phyloP scores from a whole-genome alignment of 495 filamentous ascomycete genomes.

The Aspergillus wentii region DNA sequence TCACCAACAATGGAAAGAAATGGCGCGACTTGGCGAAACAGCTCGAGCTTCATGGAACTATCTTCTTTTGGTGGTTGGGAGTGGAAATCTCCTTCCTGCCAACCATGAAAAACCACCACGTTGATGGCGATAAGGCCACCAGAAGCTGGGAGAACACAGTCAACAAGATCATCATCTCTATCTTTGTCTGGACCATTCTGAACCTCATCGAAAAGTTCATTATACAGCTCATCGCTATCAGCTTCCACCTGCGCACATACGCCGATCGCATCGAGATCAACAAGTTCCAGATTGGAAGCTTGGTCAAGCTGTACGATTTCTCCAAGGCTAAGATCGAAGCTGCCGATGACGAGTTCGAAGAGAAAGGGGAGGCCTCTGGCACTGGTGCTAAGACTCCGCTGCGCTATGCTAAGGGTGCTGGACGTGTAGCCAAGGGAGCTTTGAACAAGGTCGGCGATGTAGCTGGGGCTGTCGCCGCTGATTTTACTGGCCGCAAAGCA shows the following conservation, averaged over 20 bases:
- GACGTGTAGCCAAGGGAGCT: conserved; percentile 65
- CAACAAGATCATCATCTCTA: conserved; percentile 80
- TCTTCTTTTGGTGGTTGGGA: conserved; percentile 92
- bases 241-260: conserved; percentile 89
- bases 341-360: conserved; percentile 68
- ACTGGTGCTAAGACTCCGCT: conserved; percentile 70
- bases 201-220: conserved; percentile 92
- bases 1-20: conserved; percentile 88
- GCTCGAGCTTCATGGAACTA: conserved; percentile 76
- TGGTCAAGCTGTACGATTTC: conserved; percentile 77
- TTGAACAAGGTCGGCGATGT: conserved; percentile 81
- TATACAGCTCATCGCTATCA: conserved; percentile 90
- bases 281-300: conserved; percentile 77
- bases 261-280: conserved; percentile 88
- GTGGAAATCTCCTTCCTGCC: conserved; percentile 62
- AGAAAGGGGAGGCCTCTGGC: conserved; percentile 32
- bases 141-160: conserved; percentile 68
- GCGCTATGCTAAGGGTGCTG: conserved; percentile 58
- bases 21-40: conserved; percentile 87
- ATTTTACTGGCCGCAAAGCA: conserved; percentile 82
- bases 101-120: conserved; percentile 68
- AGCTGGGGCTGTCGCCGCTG: conserved; percentile 85
- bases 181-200: conserved; percentile 73
- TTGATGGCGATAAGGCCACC: conserved; percentile 47
- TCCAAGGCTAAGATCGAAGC: conserved; percentile 69